These are phyloP conservation scores for Leccinum broughii DNA, from an alignment of 768 basidiomycete genomes.

Conservation along the genomic window DNA sequence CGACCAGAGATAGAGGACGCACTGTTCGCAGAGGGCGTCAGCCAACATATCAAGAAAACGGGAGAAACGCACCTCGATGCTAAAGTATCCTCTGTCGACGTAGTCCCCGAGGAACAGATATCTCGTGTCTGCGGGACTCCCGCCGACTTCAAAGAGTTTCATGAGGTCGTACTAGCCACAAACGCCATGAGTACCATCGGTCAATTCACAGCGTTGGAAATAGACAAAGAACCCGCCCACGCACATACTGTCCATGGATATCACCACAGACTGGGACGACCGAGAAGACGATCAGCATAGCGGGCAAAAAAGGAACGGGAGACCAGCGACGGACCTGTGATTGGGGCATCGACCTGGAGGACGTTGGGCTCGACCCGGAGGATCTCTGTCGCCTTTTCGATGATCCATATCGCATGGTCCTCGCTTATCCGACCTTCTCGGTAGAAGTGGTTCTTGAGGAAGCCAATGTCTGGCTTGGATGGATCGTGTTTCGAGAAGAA, in stretches of 20 bases:
- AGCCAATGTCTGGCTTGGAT: slow-evolving; percentile 91
- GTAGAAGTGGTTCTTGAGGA: slow-evolving; percentile 99
- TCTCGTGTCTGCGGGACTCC: slow-evolving; percentile 90
- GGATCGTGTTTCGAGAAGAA: slow-evolving; percentile 87
- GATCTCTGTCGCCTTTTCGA: slow-evolving; percentile 83
- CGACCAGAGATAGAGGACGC: slow-evolving; percentile 96
- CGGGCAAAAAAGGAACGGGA: neutral
- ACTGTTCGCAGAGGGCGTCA: slow-evolving; percentile 47
- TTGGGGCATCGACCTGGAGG: slow-evolving; percentile 93
- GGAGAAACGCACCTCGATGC: slow-evolving; percentile 69
- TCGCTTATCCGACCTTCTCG: slow-evolving; percentile 92
- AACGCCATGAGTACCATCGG: slow-evolving; percentile 6
- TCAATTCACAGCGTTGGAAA: slow-evolving; percentile 18
- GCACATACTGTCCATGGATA: slow-evolving; percentile 98
- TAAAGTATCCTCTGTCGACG: slow-evolving; percentile 92
- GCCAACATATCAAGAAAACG: neutral
- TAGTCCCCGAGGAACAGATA: slow-evolving; percentile 94
- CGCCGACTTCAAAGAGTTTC: slow-evolving; percentile 94
- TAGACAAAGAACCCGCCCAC: slow-evolving; percentile 28
- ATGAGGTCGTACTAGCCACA: slow-evolving; percentile 78
- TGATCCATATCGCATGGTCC: slow-evolving; percentile 92
- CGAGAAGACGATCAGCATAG: slow-evolving; percentile 6
- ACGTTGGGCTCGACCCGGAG: slow-evolving; percentile 86
- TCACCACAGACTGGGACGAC: slow-evolving; percentile 86
- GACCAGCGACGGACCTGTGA: slow-evolving; percentile 66